A percentile compares a stretch with the other conserved stretches of the same genome.
phyloP scores from a whole-genome alignment of 345 rosid species.

The Chamaenerion angustifolium region DNA sequence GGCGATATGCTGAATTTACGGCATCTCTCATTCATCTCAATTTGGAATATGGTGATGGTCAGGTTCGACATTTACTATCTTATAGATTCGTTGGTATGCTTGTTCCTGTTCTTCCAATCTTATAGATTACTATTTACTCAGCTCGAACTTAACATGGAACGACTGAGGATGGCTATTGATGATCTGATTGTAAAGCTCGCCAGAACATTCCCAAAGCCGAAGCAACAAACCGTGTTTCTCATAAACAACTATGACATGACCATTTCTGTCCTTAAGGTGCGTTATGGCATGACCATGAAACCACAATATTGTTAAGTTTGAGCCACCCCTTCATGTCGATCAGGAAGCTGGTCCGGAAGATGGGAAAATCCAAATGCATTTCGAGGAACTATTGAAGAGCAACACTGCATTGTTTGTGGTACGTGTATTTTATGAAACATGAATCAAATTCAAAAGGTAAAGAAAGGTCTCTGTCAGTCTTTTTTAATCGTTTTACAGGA shows the following conservation, averaged over 20 bases:
- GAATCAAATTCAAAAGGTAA: not conserved
- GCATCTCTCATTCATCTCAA: constrained; percentile 95
- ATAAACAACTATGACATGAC: constrained; percentile 96
- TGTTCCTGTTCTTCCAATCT: not conserved
- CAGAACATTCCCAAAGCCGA: constrained; percentile 50
- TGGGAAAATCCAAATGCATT: constrained; percentile 84
- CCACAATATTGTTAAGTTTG: too few species aligned
- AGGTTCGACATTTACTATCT: constrained; percentile 27
- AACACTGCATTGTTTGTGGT: constrained; percentile 86
- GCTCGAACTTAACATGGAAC: constrained; percentile 92
- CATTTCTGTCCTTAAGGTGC: constrained; percentile 85
- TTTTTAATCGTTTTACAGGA: constrained; percentile 37
- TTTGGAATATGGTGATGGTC: constrained; percentile 93
- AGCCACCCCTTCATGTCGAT: constrained; percentile 6
- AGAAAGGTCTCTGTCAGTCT: not conserved
- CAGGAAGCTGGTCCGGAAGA: constrained; percentile 96
- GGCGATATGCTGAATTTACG: constrained; percentile 96
- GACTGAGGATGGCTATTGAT: constrained; percentile 89
- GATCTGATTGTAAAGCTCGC: constrained; percentile 85
- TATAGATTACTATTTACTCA: constrained; percentile 19
- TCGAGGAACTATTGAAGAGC: constrained; percentile 82
- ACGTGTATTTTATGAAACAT: constrained; percentile 10
- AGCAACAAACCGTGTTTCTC: constrained; percentile 73
- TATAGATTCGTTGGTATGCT: not conserved
- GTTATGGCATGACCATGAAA: not conserved